phyloP scores from a whole-genome alignment of 768 basidiomycete genomes.

The Boletellus sp. region DNA sequence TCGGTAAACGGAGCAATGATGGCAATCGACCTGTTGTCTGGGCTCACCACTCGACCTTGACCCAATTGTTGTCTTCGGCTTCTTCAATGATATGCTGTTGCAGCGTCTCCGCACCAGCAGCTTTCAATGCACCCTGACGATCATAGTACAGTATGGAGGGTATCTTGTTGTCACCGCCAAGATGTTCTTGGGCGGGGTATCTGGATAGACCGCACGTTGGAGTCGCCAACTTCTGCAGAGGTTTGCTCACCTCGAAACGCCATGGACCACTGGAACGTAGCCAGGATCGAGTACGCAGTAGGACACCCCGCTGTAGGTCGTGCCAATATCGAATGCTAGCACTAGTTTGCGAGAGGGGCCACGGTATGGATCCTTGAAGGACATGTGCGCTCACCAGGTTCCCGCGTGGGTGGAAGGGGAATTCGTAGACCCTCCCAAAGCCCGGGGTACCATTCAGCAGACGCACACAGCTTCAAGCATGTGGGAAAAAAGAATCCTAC shows the following conservation, averaged over 20 bases:
- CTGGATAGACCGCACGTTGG: slow-evolving; percentile 20
- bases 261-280: slow-evolving; percentile 26
- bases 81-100: slow-evolving; percentile 25
- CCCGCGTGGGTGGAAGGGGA: not conserved
- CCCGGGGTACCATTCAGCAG: too few species aligned
- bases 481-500: not conserved
- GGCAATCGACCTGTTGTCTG: too few species aligned
- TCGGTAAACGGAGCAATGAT: not conserved
- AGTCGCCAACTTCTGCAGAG: too few species aligned
- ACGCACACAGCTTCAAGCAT: not conserved
- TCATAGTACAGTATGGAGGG: slow-evolving; percentile 42
- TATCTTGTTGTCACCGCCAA: slow-evolving; percentile 32
- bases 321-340: slow-evolving; percentile 44
- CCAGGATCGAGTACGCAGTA: slow-evolving; percentile 36
- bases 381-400: slow-evolving; percentile 17
- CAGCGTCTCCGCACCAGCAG: slow-evolving; percentile 39
- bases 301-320: slow-evolving; percentile 40
- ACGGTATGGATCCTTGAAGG: slow-evolving; percentile 28
- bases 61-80: slow-evolving; percentile 37
- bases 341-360: slow-evolving; percentile 40
- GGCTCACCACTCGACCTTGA: slow-evolving; percentile 40
- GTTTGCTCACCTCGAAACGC: slow-evolving; percentile 23
- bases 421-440: too few species aligned
- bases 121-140: slow-evolving; percentile 33
- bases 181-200: slow-evolving; percentile 43